phyloP scores from a whole-genome alignment of 345 rosid genomes.

The Boechera retrofracta region DNA sequence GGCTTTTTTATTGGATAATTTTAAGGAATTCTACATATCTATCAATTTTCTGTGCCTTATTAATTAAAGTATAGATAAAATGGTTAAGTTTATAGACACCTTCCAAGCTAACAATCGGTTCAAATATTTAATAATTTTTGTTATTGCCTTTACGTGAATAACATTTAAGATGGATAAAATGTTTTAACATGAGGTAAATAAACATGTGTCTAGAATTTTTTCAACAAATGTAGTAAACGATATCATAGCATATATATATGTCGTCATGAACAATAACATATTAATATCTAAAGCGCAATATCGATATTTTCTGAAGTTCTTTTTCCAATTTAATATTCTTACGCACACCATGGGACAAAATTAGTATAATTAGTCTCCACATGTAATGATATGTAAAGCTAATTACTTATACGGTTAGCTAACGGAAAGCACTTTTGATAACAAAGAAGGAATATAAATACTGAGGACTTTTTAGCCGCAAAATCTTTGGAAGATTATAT shows the following conservation, averaged over 20 bases:
- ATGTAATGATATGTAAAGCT: slow-evolving; percentile 38
- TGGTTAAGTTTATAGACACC: neutral
- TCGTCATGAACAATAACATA: too few relatives aligned
- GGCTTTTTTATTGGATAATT: neutral
- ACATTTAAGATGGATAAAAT: neutral
- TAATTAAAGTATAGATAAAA: neutral
- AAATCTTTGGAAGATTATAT: slow-evolving; percentile 22
- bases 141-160: neutral
- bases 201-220: neutral
- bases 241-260: neutral
- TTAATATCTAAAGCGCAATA: neutral
- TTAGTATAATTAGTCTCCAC: slow-evolving; percentile 30
- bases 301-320: neutral
- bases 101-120: neutral
- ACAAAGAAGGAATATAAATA: slow-evolving; percentile 12
- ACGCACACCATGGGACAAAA: slow-evolving; percentile 11
- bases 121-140: too few relatives aligned
- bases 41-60: neutral
- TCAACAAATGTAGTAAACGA: neutral
- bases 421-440: slow-evolving; percentile 40
- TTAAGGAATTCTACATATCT: neutral
- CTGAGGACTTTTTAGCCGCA: slow-evolving; percentile 27
- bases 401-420: slow-evolving; percentile 37
- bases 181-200: neutral
- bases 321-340: neutral